Evolutionary conservation across 78 protist species (phyloP), one percentile per base, ranked within the genome.

Genomic region (Polysphondylium violaceum): DNA sequence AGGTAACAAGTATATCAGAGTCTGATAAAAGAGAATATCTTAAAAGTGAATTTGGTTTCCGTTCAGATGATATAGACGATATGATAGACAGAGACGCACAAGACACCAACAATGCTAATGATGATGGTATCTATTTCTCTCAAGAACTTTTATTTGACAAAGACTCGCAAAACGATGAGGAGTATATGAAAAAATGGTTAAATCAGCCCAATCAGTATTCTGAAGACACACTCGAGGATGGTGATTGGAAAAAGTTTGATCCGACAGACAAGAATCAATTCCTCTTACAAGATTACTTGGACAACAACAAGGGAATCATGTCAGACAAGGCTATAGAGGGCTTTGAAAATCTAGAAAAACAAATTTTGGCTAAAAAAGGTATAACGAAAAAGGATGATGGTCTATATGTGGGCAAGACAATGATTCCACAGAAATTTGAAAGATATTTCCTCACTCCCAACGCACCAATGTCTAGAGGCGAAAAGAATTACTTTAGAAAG

Each of bases 331-430:
- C 47, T 12, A 38, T 47, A 23, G 58, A 33, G n/a, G n/a, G n/a
- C n/a, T n/a, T 17, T 38, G 33, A 78, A n/a, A 75, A 78, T 8
- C 3, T 25, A n/a, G 40, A 23, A 29, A n/a, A 36, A 44, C 25
- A 44, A n/a, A 65, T 75, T 9, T 41, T 88, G 21, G 71, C 23
- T 3, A 76, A 76, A 47, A 72, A 74, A 40, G 94, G 94, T 47
- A 19, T 60, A 27, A 14, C 58, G 38, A 78, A 76, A 41, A 16
- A 25, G 23, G 72, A 75, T 35, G 79, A 78, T 74, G 27, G 47
- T 55, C 76, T 44, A 56, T 88, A 29, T 76, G 79, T 71, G 76
- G 76, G 19, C 38, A 36, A 17, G 51, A 14, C 11, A 38, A 51
- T 63, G 65, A 75, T 61, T 12, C 51, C 76, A 14, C 14, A 4